Base-by-base conservation (phyloP, 768 basidiomycete species). In the Macrolepiota fuliginosa region DNA sequence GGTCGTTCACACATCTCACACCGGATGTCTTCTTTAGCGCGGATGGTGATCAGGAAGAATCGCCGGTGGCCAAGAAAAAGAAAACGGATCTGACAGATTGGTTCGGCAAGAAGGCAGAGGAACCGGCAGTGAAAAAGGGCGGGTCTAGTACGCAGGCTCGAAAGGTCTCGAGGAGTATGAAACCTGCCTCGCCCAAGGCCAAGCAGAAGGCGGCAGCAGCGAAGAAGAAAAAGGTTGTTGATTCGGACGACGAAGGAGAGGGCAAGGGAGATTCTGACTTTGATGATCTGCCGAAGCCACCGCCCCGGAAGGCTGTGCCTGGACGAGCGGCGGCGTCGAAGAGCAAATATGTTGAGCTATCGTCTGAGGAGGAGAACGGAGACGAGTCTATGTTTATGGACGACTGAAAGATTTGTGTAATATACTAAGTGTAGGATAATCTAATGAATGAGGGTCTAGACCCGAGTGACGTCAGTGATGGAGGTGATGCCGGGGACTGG, bases 281-380 rank as follows among this genome's bases (percentile, higher is more conserved):
- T 61, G 60, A 77, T 49, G 67, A 72, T 36, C 65, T 76, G 17
- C 78, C 81, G 1, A 73, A 74, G 24, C 75, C 75, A 6, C 81
- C 81, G 46, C 61, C 74, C 29, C 81, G 81, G 2, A 66, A 72
- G 11, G 69, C 73, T 19, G 75, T 77, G 24, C 51, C 82, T 12
- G 76, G 76, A 56, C 81, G 87, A 25, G 77, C 82, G n/a, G 81
- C 80, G 11, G 70, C 80, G 59, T 77, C 74, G 9, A 75, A 77
- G 56, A 87, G 85, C 79, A 85, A 86, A 64, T 90, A 86, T 72
- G 76, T 89, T 11, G 88, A 89, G 65, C 76, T 88, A 46, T 83
- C 81, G 54, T 78, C 81, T 49, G 81, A 80, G 13, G 81, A 77
- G 4, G 77, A 70, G 29, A 79, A 73, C 2, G 75, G 66, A n/a